Conservation (phyloP, 176 grass and related monocot genomes). For the Ampelocalamus luodianensis region DNA sequence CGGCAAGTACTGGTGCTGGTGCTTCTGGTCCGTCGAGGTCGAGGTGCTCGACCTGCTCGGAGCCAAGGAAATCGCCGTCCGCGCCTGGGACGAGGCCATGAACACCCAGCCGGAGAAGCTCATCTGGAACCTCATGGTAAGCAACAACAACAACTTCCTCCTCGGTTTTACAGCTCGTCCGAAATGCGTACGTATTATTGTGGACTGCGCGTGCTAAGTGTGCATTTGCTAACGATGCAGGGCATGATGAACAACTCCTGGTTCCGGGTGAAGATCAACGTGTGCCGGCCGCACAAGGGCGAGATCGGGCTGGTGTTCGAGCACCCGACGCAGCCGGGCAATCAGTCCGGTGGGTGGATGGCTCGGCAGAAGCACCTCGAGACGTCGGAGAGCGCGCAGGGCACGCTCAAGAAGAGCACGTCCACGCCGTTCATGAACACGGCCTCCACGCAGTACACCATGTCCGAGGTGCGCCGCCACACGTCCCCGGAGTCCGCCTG, state of each 20-base stretch:
- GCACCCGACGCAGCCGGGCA: slow-evolving; percentile 80
- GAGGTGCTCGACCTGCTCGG: slow-evolving; percentile 74
- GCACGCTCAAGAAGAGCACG: slow-evolving; percentile 63
- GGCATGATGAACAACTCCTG: slow-evolving; percentile 99
- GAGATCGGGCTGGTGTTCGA: slow-evolving; percentile 77
- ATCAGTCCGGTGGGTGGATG: slow-evolving; percentile 79
- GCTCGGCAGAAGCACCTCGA: slow-evolving; percentile 54
- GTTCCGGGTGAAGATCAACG: slow-evolving; percentile 76
- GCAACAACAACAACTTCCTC: background rate
- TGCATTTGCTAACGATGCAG: slow-evolving; percentile 31
- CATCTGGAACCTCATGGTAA: slow-evolving; percentile 90
- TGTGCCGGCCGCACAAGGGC: slow-evolving; percentile 57
- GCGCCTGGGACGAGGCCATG: slow-evolving; percentile 83
- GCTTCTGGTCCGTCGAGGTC: slow-evolving; percentile 86
- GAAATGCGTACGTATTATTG: background rate
- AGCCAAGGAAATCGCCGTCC: slow-evolving; percentile 78
- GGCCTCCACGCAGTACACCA: slow-evolving; percentile 22
- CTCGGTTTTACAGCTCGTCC: background rate
- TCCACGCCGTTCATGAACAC: slow-evolving; percentile 65
- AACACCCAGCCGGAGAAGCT: slow-evolving; percentile 82
- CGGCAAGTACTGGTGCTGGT: slow-evolving; percentile 96
- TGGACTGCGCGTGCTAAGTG: background rate
- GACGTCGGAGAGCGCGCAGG: slow-evolving; percentile 33
- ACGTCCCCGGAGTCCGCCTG: slow-evolving; percentile 66
- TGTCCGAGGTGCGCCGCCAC: slow-evolving; percentile 71